phyloP scores from a whole-genome alignment of 805 yeast genomes.

The Lipomyces lipofer region DNA sequence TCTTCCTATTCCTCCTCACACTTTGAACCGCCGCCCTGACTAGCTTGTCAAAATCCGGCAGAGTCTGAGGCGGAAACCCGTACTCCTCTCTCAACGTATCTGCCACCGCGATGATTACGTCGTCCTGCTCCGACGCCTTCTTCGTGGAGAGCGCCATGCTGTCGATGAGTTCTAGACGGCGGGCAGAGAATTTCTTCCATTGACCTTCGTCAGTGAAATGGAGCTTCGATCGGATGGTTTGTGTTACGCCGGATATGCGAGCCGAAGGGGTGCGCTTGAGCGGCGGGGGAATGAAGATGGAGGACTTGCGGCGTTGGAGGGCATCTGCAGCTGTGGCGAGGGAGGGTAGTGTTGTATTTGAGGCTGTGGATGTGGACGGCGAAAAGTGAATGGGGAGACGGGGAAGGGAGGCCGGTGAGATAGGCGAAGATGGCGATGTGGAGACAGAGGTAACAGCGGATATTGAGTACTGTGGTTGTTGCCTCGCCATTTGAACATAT shows the following conservation, averaged over 20 bases:
- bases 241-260: slow-evolving; percentile 51
- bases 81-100: slow-evolving; percentile 74
- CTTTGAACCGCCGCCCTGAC: slow-evolving; percentile 94
- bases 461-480: too few species aligned
- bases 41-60: slow-evolving; percentile 78
- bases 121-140: slow-evolving; percentile 92
- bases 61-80: slow-evolving; percentile 57
- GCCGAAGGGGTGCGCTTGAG: slow-evolving; percentile 1
- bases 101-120: slow-evolving; percentile 76
- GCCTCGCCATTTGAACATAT: too few species aligned
- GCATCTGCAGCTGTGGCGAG: background rate
- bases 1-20: slow-evolving; percentile 80
- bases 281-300: slow-evolving; percentile 24
- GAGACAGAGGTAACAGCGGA: too few species aligned
- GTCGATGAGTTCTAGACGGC: slow-evolving; percentile 86
- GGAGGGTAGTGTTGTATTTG: slow-evolving; percentile 2
- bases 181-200: slow-evolving; percentile 90
- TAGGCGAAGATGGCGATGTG: background rate
- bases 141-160: slow-evolving; percentile 58
- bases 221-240: slow-evolving; percentile 58
- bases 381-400: too few species aligned
- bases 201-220: slow-evolving; percentile 75
- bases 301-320: slow-evolving; percentile 6
- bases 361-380: background rate
- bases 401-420: background rate